These are phyloP conservation scores for Gynandropsis gynandra DNA, from an alignment of 345 rosid species.

Conservation along the genomic window DNA sequence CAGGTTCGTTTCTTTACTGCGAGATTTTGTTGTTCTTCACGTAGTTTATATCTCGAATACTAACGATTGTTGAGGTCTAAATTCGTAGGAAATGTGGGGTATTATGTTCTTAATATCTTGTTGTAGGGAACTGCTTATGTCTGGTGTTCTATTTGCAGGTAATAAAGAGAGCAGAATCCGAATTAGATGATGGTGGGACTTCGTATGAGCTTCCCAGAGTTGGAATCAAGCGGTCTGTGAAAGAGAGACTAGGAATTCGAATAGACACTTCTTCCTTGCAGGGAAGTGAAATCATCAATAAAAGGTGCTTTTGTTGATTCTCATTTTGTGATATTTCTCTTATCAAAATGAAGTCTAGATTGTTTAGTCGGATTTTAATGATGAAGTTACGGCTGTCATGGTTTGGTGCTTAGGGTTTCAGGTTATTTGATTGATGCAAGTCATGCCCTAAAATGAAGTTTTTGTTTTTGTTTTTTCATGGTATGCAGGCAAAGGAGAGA, in stretches of 20 bases:
- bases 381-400: neutral
- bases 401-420: neutral
- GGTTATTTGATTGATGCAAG: slow-evolving; percentile 12
- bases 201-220: slow-evolving; percentile 32
- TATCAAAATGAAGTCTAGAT: neutral
- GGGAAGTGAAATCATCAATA: slow-evolving; percentile 37
- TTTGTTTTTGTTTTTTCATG: slow-evolving; percentile 22
- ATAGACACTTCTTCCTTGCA: slow-evolving; percentile 31
- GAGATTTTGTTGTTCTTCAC: neutral
- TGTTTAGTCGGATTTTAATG: neutral
- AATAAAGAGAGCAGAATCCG: slow-evolving; percentile 55
- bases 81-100: neutral
- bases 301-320: slow-evolving; percentile 40
- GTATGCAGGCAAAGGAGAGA: slow-evolving; percentile 63
- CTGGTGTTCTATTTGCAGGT: slow-evolving; percentile 40
- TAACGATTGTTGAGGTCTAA: neutral
- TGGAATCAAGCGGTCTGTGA: slow-evolving; percentile 72
- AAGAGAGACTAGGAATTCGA: slow-evolving; percentile 71
- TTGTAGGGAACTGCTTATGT: slow-evolving; percentile 4
- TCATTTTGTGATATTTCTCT: slow-evolving; percentile 2
- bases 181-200: slow-evolving; percentile 29
- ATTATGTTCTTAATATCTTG: neutral
- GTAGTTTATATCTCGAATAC: neutral
- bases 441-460: neutral
- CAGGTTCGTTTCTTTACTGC: slow-evolving; percentile 43